Percentiles rank a stretch among this genome's conserved stretches.
These are phyloP conservation scores for Leavenworthia alabamica DNA, from an alignment of 345 rosid species.

Conservation along the genomic window DNA sequence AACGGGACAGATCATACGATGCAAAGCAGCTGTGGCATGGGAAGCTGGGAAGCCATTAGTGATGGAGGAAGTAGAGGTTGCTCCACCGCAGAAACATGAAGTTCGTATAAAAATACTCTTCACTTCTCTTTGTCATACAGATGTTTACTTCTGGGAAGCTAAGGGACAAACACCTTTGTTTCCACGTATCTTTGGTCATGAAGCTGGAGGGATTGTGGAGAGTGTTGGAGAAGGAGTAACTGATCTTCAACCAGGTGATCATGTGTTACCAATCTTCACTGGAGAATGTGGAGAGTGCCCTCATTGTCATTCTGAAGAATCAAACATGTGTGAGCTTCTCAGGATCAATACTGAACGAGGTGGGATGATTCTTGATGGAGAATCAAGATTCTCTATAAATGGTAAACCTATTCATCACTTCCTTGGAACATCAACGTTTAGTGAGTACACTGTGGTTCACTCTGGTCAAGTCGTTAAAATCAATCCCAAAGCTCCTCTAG, in stretches of 20 bases:
- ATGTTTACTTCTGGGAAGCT: conserved; percentile 95
- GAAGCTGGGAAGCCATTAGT: conserved; percentile 85
- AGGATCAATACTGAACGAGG: conserved; percentile 72
- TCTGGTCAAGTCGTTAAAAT: conserved; percentile 66
- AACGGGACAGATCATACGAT: too few species aligned
- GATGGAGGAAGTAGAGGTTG: conserved; percentile 81
- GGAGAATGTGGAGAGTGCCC: conserved; percentile 72
- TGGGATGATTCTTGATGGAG: conserved; percentile 60
- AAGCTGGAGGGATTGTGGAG: conserved; percentile 90
- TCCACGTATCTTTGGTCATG: conserved; percentile 81
- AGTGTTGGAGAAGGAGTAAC: conserved; percentile 79
- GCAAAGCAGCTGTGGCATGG: conserved; percentile 95
- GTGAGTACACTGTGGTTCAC: conserved; percentile 80
- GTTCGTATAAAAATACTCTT: conserved; percentile 75
- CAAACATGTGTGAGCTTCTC: conserved; percentile 83
- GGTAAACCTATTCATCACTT: conserved; percentile 74
- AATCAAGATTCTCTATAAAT: conserved; percentile 56
- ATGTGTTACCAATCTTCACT: conserved; percentile 70
- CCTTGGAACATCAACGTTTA: conserved; percentile 72
- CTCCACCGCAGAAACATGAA: conserved; percentile 78
- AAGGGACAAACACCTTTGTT: conserved; percentile 78
- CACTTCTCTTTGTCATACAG: conserved; percentile 82
- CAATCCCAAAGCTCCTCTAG: conserved; percentile 72
- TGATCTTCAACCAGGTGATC: conserved; percentile 66
- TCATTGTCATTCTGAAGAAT: conserved; percentile 70